Evolutionary conservation across 2,329 filamentous ascomycete species (phyloP).

Genomic region (Stagonosporopsis cucurbitacearum): DNA sequence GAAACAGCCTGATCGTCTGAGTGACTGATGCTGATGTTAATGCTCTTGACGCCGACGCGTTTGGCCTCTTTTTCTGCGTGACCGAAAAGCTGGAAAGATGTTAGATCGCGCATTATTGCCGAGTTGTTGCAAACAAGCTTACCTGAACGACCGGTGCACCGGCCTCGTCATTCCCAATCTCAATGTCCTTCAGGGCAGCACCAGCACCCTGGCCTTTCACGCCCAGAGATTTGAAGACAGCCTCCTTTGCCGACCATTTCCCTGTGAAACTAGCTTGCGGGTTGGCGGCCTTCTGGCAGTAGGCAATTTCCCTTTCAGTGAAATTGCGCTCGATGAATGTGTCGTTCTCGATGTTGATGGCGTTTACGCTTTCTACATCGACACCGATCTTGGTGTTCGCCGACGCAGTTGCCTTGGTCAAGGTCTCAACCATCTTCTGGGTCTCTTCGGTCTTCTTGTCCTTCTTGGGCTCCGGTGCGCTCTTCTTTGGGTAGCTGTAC

Average conservation of each 20-base stretch:
- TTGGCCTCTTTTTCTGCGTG: constrained; percentile 83
- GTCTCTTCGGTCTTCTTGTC: constrained; percentile 65
- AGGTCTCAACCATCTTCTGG: constrained; percentile 75
- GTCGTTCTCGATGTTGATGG: constrained; percentile 91
- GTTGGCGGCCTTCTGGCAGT: constrained; percentile 80
- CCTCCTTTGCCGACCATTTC: constrained; percentile 97
- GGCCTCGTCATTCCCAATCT: constrained; percentile 80
- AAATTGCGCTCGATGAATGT: constrained; percentile 97
- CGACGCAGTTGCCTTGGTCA: constrained; percentile 69
- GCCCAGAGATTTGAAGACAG: constrained; percentile 95
- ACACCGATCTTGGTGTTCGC: constrained; percentile 82
- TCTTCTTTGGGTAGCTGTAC: constrained; percentile 69
- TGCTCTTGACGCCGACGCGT: constrained; percentile 83
- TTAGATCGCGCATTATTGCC: constrained; percentile 22
- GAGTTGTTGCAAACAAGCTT: constrained; percentile 55
- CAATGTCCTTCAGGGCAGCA: constrained; percentile 91
- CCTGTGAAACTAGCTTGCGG: constrained; percentile 93
- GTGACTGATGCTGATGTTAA: constrained; percentile 95
- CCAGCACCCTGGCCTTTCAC: constrained; percentile 87
- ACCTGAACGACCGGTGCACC: constrained; percentile 86
- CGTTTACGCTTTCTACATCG: constrained; percentile 86
- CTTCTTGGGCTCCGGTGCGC: constrained; percentile 68
- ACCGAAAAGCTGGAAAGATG: constrained; percentile 73
- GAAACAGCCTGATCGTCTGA: constrained; percentile 93
- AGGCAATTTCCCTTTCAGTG: constrained; percentile 79